phyloP scores from a whole-genome alignment of 2,329 filamentous ascomycete species.

The Fusarium mexicanum region DNA sequence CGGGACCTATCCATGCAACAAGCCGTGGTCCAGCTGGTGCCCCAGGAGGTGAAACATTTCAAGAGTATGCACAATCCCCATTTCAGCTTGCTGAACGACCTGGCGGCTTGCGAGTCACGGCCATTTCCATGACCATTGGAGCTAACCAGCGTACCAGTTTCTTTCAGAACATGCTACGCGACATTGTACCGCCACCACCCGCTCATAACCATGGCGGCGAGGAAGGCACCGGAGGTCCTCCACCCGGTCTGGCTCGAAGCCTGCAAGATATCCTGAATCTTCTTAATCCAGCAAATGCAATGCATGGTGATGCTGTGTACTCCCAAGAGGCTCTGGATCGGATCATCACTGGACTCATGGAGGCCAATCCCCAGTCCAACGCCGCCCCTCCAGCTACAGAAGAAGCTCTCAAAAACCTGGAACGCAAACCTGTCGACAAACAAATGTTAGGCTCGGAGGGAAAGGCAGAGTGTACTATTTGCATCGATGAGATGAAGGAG shows the following conservation, averaged over 20 bases:
- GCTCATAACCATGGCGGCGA: slow-evolving; percentile 32
- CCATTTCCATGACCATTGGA: slow-evolving; percentile 31
- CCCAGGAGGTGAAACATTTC: slow-evolving; percentile 54
- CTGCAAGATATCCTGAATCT: slow-evolving; percentile 65
- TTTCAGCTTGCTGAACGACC: slow-evolving; percentile 12
- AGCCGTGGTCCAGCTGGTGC: slow-evolving; percentile 28
- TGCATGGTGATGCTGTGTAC: slow-evolving; percentile 84
- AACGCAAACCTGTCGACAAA: slow-evolving; percentile 74
- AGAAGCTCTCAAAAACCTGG: slow-evolving; percentile 76
- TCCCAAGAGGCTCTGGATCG: slow-evolving; percentile 90
- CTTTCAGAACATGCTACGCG: slow-evolving; percentile 57
- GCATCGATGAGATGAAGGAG: slow-evolving; percentile 83
- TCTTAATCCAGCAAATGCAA: slow-evolving; percentile 61
- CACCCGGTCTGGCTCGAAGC: slow-evolving; percentile 45
- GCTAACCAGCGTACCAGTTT: slow-evolving; percentile 55
- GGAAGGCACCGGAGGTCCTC: slow-evolving; percentile 28
- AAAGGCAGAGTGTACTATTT: slow-evolving; percentile 91
- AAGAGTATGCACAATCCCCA: slow-evolving; percentile 54
- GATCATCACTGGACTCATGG: slow-evolving; percentile 89
- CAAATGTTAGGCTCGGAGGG: slow-evolving; percentile 73
- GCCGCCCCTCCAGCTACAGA: slow-evolving; percentile 84
- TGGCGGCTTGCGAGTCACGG: slow-evolving; percentile 29
- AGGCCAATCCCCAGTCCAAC: slow-evolving; percentile 78
- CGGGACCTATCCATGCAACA: slow-evolving; percentile 46
- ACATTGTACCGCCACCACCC: slow-evolving; percentile 47